Conservation (phyloP, 495 filamentous ascomycete species). For the Xylaria sp. region DNA sequence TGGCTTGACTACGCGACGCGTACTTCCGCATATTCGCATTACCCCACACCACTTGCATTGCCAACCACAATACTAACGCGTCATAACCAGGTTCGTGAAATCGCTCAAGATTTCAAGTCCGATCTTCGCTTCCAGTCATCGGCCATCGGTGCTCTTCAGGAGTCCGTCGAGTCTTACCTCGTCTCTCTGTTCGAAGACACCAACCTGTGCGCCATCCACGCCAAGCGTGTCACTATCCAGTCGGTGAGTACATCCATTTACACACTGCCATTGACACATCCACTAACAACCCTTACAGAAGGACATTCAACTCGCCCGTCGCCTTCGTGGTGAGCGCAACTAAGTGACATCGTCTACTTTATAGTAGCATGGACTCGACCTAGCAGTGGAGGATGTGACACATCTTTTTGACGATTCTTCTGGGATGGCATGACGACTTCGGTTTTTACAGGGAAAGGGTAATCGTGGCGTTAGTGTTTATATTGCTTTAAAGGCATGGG, state of each 20-base stretch:
- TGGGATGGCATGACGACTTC: constrained; percentile 45
- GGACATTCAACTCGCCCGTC: constrained; percentile 96
- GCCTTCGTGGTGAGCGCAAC: constrained; percentile 93
- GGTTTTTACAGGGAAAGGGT: constrained; percentile 43
- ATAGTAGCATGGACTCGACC: constrained; percentile 25
- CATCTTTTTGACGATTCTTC: constrained; percentile 37
- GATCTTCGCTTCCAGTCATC: constrained; percentile 99
- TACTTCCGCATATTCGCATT: neutral
- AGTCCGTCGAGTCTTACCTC: constrained; percentile 99
- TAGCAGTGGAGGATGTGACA: constrained; percentile 33
- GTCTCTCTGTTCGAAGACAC: constrained; percentile 99
- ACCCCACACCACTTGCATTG: constrained; percentile 1
- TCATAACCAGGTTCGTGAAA: constrained; percentile 79
- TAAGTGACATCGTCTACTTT: constrained; percentile 41
- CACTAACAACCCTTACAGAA: constrained; percentile 64
- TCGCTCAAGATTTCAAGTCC: constrained; percentile 99
- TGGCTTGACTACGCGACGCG: constrained; percentile 17
- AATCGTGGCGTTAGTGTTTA: constrained; percentile 52
- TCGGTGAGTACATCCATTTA: constrained; percentile 49
- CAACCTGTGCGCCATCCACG: constrained; percentile 99
- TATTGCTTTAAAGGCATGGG: constrained; percentile 40
- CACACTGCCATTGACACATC: neutral
- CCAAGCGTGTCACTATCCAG: constrained; percentile 98
- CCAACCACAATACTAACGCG: constrained; percentile 43
- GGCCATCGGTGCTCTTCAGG: constrained; percentile 99